Conservation (phyloP, 148 eudicot genomes). For the Amaranthus hypochondriacus region DNA sequence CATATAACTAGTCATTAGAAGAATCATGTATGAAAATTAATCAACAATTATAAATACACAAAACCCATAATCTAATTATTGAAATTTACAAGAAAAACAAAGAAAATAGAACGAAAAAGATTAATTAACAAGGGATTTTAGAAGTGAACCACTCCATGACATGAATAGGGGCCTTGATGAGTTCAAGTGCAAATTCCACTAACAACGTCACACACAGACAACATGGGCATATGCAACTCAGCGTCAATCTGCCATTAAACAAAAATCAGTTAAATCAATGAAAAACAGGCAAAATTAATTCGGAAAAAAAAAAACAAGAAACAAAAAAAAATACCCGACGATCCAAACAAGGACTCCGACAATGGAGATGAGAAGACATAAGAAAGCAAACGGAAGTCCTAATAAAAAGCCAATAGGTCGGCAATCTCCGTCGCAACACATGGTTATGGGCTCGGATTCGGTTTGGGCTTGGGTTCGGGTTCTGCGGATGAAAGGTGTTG, state of each 20-base stretch:
- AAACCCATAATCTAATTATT: slow-evolving; percentile 3
- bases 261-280: no score
- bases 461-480: no score
- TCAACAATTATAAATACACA: background rate
- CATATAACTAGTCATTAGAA: background rate
- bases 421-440: slow-evolving; percentile 47
- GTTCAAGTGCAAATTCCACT: slow-evolving; percentile 54
- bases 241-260: slow-evolving; percentile 32
- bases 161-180: slow-evolving; percentile 62
- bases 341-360: slow-evolving; percentile 52
- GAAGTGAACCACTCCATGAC: slow-evolving; percentile 61
- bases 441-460: slow-evolving; percentile 3
- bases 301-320: background rate
- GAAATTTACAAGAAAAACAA: background rate
- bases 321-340: slow-evolving; percentile 36
- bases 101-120: background rate
- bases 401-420: slow-evolving; percentile 47
- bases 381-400: slow-evolving; percentile 55
- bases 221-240: slow-evolving; percentile 65
- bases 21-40: background rate
- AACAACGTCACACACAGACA: slow-evolving; percentile 59
- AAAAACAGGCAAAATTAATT: background rate
- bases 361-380: slow-evolving; percentile 41
- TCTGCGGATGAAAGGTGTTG: no score
- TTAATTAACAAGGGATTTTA: slow-evolving; percentile 47